A percentile compares a stretch with the other conserved stretches of the same genome.
phyloP scores from a whole-genome alignment of 805 yeast species.

The Blastobotrys attinorum region DNA sequence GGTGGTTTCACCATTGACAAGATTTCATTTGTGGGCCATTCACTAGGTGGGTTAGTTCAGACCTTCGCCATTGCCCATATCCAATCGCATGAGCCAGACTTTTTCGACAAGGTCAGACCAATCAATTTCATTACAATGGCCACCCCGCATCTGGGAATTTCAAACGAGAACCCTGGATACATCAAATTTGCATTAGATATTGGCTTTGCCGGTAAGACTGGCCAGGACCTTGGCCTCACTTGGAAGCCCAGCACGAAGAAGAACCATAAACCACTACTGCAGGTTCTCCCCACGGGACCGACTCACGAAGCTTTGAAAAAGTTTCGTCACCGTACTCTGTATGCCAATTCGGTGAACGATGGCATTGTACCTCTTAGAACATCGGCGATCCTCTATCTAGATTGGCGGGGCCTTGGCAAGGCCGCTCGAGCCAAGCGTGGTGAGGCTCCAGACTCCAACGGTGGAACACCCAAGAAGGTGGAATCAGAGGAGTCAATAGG shows the following conservation, averaged over 20 bases:
- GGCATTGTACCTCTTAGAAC: constrained; percentile 95
- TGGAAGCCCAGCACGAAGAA: constrained; percentile 25
- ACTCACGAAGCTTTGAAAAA: constrained; percentile 53
- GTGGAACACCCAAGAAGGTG: constrained; percentile 1
- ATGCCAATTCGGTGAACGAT: constrained; percentile 86
- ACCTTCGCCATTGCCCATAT: constrained; percentile 84
- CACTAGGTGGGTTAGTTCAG: constrained; percentile 88
- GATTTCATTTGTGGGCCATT: constrained; percentile 87
- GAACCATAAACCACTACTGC: constrained; percentile 50
- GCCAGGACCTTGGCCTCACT: constrained; percentile 76
- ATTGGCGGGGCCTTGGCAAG: constrained; percentile 65
- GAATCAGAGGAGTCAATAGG: neutral
- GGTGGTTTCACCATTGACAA: constrained; percentile 39
- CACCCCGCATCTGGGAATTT: constrained; percentile 80
- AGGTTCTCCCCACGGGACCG: constrained; percentile 68
- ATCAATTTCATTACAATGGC: constrained; percentile 78
- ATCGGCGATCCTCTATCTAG: constrained; percentile 74
- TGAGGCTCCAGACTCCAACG: constrained; percentile 1
- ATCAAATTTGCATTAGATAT: constrained; percentile 77
- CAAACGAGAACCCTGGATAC: constrained; percentile 79
- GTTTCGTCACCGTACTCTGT: constrained; percentile 67
- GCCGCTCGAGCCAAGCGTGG: constrained; percentile 34
- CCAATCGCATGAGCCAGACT: constrained; percentile 51
- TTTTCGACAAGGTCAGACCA: constrained; percentile 58
- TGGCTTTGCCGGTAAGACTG: constrained; percentile 89